phyloP scores from a whole-genome alignment of 805 yeast genomes.

The Candida awuae region DNA sequence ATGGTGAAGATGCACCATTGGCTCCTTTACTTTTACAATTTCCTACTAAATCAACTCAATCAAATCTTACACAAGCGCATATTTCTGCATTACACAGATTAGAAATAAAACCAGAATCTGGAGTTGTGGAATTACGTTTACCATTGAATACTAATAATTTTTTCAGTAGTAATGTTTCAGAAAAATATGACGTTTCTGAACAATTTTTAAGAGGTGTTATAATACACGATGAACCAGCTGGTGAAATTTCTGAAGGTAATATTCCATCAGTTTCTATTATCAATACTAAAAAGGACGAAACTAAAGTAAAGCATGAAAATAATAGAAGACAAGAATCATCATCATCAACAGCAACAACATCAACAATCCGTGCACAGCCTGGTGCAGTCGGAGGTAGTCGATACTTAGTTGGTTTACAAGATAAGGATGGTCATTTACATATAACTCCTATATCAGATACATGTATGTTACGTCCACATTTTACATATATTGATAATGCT shows the following conservation, averaged over 20 bases:
- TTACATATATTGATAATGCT: constrained; percentile 63
- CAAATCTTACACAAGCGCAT: constrained; percentile 6
- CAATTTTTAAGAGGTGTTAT: constrained; percentile 71
- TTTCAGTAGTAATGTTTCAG: constrained; percentile 57
- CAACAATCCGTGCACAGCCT: constrained; percentile 14
- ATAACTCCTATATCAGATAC: constrained; percentile 58
- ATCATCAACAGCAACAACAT: not conserved
- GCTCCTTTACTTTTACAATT: constrained; percentile 42
- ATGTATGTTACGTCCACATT: constrained; percentile 74
- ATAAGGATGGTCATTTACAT: constrained; percentile 38
- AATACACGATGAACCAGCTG: constrained; percentile 34
- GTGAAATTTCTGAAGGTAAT: constrained; percentile 18
- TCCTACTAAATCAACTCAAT: constrained; percentile 42
- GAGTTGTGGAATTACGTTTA: constrained; percentile 63
- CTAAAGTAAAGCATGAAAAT: not conserved
- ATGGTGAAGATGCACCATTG: constrained; percentile 21
- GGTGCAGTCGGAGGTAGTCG: constrained; percentile 16
- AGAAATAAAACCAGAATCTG: constrained; percentile 49
- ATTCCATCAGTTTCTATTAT: constrained; percentile 2
- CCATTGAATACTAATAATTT: constrained; percentile 65
- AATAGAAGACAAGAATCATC: not conserved
- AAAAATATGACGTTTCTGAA: constrained; percentile 43
- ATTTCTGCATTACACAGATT: constrained; percentile 5
- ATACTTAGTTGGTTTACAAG: constrained; percentile 35
- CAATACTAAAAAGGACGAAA: not conserved